These are phyloP conservation scores for Aspergillus indologenus DNA, from an alignment of 495 filamentous ascomycete genomes.

Conservation along the genomic window DNA sequence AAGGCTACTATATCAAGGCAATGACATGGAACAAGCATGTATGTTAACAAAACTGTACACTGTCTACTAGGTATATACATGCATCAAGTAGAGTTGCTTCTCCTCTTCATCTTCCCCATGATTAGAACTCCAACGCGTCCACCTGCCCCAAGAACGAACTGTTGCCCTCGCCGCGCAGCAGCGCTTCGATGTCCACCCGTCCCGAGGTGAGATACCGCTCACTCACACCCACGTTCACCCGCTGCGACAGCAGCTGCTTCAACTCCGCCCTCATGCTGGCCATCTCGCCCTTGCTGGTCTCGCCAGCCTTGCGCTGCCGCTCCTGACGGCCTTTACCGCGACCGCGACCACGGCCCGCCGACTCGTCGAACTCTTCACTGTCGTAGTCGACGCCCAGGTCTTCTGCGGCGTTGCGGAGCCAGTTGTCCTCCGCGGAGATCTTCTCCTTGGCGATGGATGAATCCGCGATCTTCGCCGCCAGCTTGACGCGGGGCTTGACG, in stretches of 20 bases:
- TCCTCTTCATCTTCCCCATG: neutral
- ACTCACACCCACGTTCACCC: constrained; percentile 88
- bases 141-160: constrained; percentile 63
- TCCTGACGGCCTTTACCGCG: constrained; percentile 65
- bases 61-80: constrained; percentile 8
- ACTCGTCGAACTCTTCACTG: constrained; percentile 72
- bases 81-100: too few species aligned
- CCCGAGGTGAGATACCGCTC: constrained; percentile 83
- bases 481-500: constrained; percentile 66
- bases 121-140: constrained; percentile 47
- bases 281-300: constrained; percentile 68
- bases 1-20: too few species aligned
- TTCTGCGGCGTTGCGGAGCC: constrained; percentile 79
- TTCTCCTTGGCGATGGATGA: constrained; percentile 81
- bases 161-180: constrained; percentile 62
- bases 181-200: constrained; percentile 73
- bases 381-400: constrained; percentile 94
- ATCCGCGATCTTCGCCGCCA: constrained; percentile 85
- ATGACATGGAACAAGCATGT: neutral
- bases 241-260: constrained; percentile 59
- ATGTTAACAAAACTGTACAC: neutral
- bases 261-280: constrained; percentile 43
- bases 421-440: constrained; percentile 75
- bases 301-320: constrained; percentile 67
- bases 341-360: constrained; percentile 63